A percentile compares a stretch with the other conserved stretches of the same genome.
Evolutionary conservation across 371 early-diverging fungal species (phyloP).

Genomic region (Sporodiniella umbellata): DNA sequence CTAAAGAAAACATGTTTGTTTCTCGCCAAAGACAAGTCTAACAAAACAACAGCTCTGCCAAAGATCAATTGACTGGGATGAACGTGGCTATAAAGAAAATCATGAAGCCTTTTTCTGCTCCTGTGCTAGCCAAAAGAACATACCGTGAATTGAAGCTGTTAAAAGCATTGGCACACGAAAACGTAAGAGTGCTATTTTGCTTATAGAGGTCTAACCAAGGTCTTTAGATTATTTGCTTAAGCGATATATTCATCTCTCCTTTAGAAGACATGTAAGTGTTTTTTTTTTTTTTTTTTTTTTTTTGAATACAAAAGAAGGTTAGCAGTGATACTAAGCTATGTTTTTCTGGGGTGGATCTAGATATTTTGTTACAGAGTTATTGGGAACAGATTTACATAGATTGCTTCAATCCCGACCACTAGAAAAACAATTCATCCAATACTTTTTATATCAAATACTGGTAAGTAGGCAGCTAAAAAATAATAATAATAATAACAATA

Average conservation of each 20-base stretch:
- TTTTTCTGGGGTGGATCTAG: slow-evolving; percentile 26
- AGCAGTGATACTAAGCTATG: neutral
- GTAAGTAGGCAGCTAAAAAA: slow-evolving; percentile 37
- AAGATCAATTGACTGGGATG: slow-evolving; percentile 76
- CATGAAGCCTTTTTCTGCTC: slow-evolving; percentile 88
- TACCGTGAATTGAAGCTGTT: slow-evolving; percentile 91
- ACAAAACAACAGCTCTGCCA: slow-evolving; percentile 67
- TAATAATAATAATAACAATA: neutral
- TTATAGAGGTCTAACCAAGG: neutral
- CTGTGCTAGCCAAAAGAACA: slow-evolving; percentile 91
- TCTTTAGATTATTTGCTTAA: slow-evolving; percentile 74
- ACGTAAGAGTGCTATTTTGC: slow-evolving; percentile 47
- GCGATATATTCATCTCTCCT: slow-evolving; percentile 91
- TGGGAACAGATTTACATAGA: slow-evolving; percentile 93
- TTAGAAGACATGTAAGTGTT: slow-evolving; percentile 84
- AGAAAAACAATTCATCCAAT: slow-evolving; percentile 93
- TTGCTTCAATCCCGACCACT: slow-evolving; percentile 83
- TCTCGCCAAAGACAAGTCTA: neutral
- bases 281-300: too few species aligned
- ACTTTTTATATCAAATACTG: slow-evolving; percentile 94
- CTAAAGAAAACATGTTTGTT: neutral
- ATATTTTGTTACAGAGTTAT: slow-evolving; percentile 92
- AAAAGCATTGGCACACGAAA: slow-evolving; percentile 86
- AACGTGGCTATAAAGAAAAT: slow-evolving; percentile 96
- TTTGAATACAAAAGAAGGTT: neutral